A percentile compares a stretch with the other conserved stretches of the same genome.
phyloP scores from a whole-genome alignment of 805 yeast species.

The Blastobotrys mokoenaii region DNA sequence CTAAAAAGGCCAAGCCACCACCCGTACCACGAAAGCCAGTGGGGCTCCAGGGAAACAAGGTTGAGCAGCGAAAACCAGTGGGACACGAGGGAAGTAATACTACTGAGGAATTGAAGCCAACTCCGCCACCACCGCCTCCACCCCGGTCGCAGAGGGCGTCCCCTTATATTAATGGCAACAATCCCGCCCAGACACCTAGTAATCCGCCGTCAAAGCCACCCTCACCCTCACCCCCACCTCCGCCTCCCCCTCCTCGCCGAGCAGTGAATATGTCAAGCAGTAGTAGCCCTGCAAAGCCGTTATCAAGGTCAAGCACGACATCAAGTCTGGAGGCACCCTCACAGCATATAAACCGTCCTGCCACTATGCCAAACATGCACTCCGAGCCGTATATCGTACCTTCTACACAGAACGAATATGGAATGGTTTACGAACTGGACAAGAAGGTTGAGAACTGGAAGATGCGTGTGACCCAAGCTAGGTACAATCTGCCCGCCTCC shows the following conservation, averaged over 20 bases:
- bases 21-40: conserved; percentile 26
- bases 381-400: conserved; percentile 11
- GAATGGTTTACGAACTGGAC: conserved; percentile 29
- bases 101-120: conserved; percentile 21
- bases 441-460: conserved; percentile 49
- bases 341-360: conserved; percentile 22
- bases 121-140: conserved; percentile 18
- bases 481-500: conserved; percentile 32
- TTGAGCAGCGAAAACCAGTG: conserved; percentile 17
- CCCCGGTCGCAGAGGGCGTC: not conserved
- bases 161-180: not conserved
- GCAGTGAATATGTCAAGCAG: conserved; percentile 14
- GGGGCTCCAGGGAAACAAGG: conserved; percentile 9
- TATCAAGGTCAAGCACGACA: not conserved
- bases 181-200: conserved; percentile 13
- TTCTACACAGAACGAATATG: conserved; percentile 24
- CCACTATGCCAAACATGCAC: not conserved
- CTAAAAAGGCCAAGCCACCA: conserved; percentile 12
- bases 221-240: conserved; percentile 12
- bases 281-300: not conserved
- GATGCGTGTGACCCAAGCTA: conserved; percentile 38
- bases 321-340: conserved; percentile 12
- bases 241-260: conserved; percentile 16
- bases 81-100: conserved; percentile 8
- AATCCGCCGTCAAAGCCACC: conserved; percentile 7